Evolutionary conservation across 176 grass and related monocot species (phyloP).

Genomic region (Luzula sylvatica): DNA sequence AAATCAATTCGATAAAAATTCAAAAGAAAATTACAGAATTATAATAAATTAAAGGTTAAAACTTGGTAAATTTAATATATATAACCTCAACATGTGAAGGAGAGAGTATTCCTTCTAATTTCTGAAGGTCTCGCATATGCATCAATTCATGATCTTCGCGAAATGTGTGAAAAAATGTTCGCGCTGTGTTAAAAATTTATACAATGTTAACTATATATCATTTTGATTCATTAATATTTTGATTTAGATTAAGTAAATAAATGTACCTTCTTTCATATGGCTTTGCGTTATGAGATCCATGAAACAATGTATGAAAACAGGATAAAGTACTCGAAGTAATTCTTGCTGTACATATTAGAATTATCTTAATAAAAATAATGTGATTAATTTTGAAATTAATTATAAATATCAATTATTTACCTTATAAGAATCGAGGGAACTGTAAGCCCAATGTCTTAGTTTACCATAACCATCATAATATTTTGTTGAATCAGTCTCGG

Average conservation of each 20-base stretch:
- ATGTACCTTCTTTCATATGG: slow-evolving; percentile 70
- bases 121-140: slow-evolving; percentile 90
- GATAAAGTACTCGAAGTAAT: slow-evolving; percentile 76
- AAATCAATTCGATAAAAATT: slow-evolving; percentile 1
- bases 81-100: slow-evolving; percentile 86
- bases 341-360: slow-evolving; percentile 50
- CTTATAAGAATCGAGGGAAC: slow-evolving; percentile 95
- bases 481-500: slow-evolving; percentile 48
- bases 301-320: slow-evolving; percentile 90
- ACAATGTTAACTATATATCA: too few relatives aligned
- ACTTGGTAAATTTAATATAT: slow-evolving; percentile 6
- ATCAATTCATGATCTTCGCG: slow-evolving; percentile 85
- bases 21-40: slow-evolving; percentile 9
- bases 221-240: too few relatives aligned
- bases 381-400: slow-evolving; percentile 12
- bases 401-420: slow-evolving; percentile 23
- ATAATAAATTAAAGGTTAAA: not conserved
- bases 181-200: slow-evolving; percentile 41
- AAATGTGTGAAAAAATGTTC: slow-evolving; percentile 77
- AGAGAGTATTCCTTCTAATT: slow-evolving; percentile 86
- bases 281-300: slow-evolving; percentile 91
- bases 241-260: slow-evolving; percentile 14
- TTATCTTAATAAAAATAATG: not conserved
- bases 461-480: slow-evolving; percentile 73
- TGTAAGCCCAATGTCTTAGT: slow-evolving; percentile 85